Percentiles rank a stretch among this genome's conserved stretches.
Evolutionary conservation across 2,329 filamentous ascomycete species (phyloP).

Genomic region (Scopulariopsis brevicaulis): DNA sequence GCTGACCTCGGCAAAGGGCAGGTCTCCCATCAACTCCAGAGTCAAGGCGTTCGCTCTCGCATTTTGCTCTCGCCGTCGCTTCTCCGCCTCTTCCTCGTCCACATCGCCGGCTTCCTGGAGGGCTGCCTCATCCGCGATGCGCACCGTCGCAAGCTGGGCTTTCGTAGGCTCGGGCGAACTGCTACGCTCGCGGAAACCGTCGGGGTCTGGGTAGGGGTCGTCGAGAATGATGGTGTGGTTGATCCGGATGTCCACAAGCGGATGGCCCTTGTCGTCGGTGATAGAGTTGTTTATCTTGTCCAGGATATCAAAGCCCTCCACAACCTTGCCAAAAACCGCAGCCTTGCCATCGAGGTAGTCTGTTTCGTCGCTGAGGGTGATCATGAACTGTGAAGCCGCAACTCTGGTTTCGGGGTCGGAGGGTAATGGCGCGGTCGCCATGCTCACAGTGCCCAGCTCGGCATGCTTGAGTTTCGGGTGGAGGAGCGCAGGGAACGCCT

Average conservation of each 20-base stretch:
- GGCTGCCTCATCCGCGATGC: constrained; percentile 82
- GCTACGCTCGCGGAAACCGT: constrained; percentile 63
- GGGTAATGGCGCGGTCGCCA: constrained; percentile 77
- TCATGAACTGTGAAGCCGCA: constrained; percentile 85
- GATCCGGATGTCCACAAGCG: constrained; percentile 88
- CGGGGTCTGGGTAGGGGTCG: constrained; percentile 79
- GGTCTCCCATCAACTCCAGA: constrained; percentile 92
- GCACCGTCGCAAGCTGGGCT: constrained; percentile 79
- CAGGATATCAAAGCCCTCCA: constrained; percentile 87
- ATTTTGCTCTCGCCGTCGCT: constrained; percentile 73
- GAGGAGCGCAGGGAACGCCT: constrained; percentile 75
- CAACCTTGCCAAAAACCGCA: constrained; percentile 90
- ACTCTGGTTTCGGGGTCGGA: constrained; percentile 71
- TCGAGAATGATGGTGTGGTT: constrained; percentile 87
- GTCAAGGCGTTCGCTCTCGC: constrained; percentile 89
- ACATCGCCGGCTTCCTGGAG: constrained; percentile 58
- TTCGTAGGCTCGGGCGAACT: constrained; percentile 72
- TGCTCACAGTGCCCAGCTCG: constrained; percentile 87
- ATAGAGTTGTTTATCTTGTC: constrained; percentile 91
- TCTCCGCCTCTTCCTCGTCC: constrained; percentile 73
- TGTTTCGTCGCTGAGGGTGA: constrained; percentile 80
- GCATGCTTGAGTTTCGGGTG: constrained; percentile 79
- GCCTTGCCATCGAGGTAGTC: constrained; percentile 88
- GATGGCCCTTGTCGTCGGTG: constrained; percentile 73
- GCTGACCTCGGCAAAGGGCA: constrained; percentile 95